Evolutionary conservation across 371 early-diverging fungal species (phyloP), one percentile per base, ranked within the genome.

Genomic region (Neoconidiobolus thromboides): DNA sequence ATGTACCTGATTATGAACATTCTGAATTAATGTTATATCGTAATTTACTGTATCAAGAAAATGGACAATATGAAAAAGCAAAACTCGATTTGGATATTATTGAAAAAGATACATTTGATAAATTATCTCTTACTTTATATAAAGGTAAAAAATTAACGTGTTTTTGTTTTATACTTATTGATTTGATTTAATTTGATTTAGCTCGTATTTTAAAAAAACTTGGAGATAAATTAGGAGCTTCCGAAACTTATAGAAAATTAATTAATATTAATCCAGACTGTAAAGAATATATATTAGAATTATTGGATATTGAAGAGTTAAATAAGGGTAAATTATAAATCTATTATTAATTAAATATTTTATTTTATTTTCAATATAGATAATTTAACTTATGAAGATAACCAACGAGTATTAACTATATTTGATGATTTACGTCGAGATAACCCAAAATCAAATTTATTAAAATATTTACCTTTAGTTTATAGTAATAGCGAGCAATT

Each of bases 251-350:
- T 70, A 73, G 76, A 60, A 64, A 70, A 6, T 73, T 96, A 65
- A 68, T 96, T 15, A 68, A 77, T 40, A 75, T 78, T 52, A 96
- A 94, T 63, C 86, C 93, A 15, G 89, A 93, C 65, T 76, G 78
- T 64, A 66, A 77, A 61, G 69, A 65, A 6, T 91, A 91, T 60
- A 68, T 90, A 53, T 69, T 76, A 15, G 81, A 80, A 2, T 76
- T 89, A 40, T 74, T 81, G 57, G 66, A 69, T 50, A 66, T 79
- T 15, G 71, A 78, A 38, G 72, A 74, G 14, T 68, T 67, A n/a
- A 6, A 9, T 12, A 61, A 61, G 26, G 54, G 61, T 51, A 61
- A 38, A n/a, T 15, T 14, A 26, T 26, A 2, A 48, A 7, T 15
- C 5, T 47, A 5, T 4, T 26, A 26, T 26, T 26, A 26, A 26